Percentiles rank a stretch among this genome's conserved stretches.
These are phyloP conservation scores for Wickerhamomyces ciferrii DNA, from an alignment of 805 yeast genomes.

Conservation along the genomic window DNA sequence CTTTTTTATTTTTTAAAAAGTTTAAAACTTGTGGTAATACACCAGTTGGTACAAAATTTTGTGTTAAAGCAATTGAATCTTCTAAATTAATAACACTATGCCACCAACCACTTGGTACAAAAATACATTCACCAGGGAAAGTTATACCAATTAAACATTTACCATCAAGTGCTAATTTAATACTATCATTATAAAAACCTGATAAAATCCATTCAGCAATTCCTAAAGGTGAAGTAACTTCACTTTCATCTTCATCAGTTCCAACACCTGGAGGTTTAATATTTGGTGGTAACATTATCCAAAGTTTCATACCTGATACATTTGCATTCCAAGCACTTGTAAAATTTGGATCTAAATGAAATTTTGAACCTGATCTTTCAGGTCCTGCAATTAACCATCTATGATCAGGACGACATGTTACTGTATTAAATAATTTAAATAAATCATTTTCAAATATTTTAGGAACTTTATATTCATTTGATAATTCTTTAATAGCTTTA, in stretches of 20 bases:
- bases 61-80: constrained; percentile 82
- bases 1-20: constrained; percentile 60
- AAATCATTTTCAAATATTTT: constrained; percentile 50
- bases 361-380: constrained; percentile 76
- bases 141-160: constrained; percentile 67
- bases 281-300: constrained; percentile 86
- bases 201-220: constrained; percentile 86
- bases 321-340: constrained; percentile 91
- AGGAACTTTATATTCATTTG: constrained; percentile 51
- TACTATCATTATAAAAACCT: constrained; percentile 73
- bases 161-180: constrained; percentile 40
- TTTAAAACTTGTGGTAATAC: constrained; percentile 56
- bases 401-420: constrained; percentile 71
- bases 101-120: constrained; percentile 98
- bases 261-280: constrained; percentile 81
- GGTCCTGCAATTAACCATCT: constrained; percentile 93
- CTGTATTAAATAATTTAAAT: constrained; percentile 44
- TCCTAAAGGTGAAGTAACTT: constrained; percentile 89
- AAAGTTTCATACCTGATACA: constrained; percentile 67
- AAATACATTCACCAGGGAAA: constrained; percentile 76
- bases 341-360: constrained; percentile 89
- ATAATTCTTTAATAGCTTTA: constrained; percentile 53
- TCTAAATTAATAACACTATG: constrained; percentile 85
- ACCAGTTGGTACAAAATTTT: constrained; percentile 74
- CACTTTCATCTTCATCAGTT: constrained; percentile 72